phyloP scores from a whole-genome alignment of 202 grass and related monocot species.

The Hordeum pubiflorum region DNA sequence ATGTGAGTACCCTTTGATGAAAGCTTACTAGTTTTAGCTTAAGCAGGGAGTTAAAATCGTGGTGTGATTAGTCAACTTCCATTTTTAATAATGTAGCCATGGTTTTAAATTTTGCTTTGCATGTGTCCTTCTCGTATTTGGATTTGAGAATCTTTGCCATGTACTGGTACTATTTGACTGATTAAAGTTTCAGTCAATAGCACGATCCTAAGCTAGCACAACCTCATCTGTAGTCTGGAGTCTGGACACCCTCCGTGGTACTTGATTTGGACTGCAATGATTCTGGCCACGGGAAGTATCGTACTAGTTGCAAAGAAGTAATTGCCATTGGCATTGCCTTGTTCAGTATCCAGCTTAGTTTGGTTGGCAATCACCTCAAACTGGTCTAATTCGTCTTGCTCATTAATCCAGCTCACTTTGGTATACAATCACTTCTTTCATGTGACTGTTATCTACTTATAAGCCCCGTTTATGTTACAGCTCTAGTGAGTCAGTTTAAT shows the following conservation, averaged over 20 bases:
- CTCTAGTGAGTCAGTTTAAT: not conserved
- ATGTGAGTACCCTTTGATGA: conserved; percentile 41
- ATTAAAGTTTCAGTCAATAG: not conserved
- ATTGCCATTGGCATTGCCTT: not conserved
- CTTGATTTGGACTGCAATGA: conserved; percentile 1
- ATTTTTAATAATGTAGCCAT: conserved; percentile 8
- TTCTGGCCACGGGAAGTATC: not conserved
- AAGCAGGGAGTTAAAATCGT: not conserved
- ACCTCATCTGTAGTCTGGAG: not conserved
- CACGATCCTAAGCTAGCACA: not conserved
- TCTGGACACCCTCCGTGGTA: conserved; percentile 9
- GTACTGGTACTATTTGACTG: not conserved
- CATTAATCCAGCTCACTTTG: not conserved
- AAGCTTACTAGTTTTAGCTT: not conserved
- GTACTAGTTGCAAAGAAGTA: not conserved
- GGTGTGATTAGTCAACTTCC: not conserved
- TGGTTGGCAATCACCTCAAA: not conserved
- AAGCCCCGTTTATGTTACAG: not conserved
- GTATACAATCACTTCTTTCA: not conserved
- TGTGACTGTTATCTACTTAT: not conserved
- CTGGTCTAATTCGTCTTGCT: not conserved
- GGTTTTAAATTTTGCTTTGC: not conserved
- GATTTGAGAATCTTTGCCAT: conserved; percentile 23
- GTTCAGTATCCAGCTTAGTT: not conserved
- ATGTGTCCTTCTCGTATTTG: conserved; percentile 7